These are phyloP conservation scores for Mitragyna speciosa DNA, from an alignment of 257 asterid genomes.

Conservation along the genomic window DNA sequence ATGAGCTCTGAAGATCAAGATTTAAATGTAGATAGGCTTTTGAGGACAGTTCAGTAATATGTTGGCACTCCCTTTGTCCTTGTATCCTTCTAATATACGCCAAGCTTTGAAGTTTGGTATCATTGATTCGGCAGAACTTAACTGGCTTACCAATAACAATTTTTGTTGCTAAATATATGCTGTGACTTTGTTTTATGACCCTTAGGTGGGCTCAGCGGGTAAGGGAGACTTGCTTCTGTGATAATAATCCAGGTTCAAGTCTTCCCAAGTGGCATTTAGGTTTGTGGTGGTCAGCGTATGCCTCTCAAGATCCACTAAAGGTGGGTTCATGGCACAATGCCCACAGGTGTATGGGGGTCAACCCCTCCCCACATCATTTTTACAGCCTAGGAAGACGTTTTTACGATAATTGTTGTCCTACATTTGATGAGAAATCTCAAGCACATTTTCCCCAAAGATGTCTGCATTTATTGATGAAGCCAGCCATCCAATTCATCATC, in stretches of 20 bases:
- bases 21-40: background rate
- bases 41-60: background rate
- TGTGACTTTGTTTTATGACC: background rate
- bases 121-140: background rate
- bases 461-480: background rate
- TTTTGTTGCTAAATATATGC: background rate
- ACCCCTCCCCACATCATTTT: background rate
- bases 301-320: background rate
- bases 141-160: background rate
- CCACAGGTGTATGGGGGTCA: background rate
- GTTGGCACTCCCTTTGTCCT: background rate
- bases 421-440: background rate
- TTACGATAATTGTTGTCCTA: background rate
- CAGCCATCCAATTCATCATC: background rate
- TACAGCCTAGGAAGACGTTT: background rate
- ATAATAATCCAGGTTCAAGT: background rate
- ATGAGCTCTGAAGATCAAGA: slow-evolving; percentile 1
- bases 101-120: background rate
- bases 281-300: background rate
- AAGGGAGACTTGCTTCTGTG: background rate
- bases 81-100: background rate
- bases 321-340: background rate
- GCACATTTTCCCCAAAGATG: background rate
- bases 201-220: background rate
- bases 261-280: background rate